These are phyloP conservation scores for Citrus unshiu DNA, from an alignment of 345 rosid genomes.

Conservation along the genomic window DNA sequence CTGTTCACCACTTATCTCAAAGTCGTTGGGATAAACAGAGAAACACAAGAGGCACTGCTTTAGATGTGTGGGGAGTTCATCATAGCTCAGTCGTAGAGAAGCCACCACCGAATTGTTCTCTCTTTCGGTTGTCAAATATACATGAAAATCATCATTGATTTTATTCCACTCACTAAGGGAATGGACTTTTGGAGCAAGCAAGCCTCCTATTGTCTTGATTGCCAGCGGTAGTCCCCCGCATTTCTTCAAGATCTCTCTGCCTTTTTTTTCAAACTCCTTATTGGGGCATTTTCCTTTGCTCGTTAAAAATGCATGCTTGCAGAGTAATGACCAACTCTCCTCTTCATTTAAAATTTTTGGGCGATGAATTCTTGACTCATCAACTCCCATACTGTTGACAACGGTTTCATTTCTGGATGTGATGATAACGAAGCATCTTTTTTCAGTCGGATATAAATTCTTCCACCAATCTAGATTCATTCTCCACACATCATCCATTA, in stretches of 20 bases:
- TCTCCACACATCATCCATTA: too few relatives aligned
- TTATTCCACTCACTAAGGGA: slow-evolving; percentile 37
- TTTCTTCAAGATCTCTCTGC: slow-evolving; percentile 42
- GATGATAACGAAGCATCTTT: too few relatives aligned
- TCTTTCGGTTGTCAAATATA: slow-evolving; percentile 24
- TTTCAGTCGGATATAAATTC: too few relatives aligned
- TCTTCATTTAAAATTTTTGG: too few relatives aligned
- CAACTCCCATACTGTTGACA: too few relatives aligned
- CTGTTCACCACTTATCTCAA: slow-evolving; percentile 46
- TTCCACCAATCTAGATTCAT: too few relatives aligned
- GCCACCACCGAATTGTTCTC: slow-evolving; percentile 44
- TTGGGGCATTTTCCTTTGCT: slow-evolving; percentile 25
- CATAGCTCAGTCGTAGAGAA: slow-evolving; percentile 59
- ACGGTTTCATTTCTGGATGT: too few relatives aligned
- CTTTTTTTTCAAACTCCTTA: slow-evolving; percentile 29
- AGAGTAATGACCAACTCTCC: too few relatives aligned
- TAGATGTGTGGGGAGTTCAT: slow-evolving; percentile 55
- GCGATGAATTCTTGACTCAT: too few relatives aligned
- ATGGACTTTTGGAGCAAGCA: not conserved
- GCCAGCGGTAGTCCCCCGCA: slow-evolving; percentile 62
- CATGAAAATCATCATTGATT: slow-evolving; percentile 43
- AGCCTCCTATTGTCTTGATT: slow-evolving; percentile 47
- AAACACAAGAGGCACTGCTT: slow-evolving; percentile 54
- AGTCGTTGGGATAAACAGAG: slow-evolving; percentile 57
- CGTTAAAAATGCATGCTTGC: too few relatives aligned